Percentiles rank a stretch among this genome's conserved stretches.
Evolutionary conservation across 73 alveolate genomes (phyloP).

Genomic region (Vitrella brassicaformis): DNA sequence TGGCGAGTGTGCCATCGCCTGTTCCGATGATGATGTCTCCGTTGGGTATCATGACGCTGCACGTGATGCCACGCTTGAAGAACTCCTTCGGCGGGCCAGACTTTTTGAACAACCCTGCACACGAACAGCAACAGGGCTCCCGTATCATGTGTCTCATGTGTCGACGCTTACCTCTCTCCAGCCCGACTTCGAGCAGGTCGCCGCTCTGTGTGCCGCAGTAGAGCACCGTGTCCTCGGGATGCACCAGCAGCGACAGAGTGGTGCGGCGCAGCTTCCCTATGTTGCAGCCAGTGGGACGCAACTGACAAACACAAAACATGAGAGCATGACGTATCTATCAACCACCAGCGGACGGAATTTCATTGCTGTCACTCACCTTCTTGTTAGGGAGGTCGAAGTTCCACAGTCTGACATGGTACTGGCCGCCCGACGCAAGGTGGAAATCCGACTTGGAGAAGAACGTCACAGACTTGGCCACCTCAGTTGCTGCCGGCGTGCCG

Average conservation of each 20-base stretch:
- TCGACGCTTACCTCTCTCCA: neutral
- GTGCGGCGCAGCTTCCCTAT: neutral
- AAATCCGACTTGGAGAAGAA: neutral
- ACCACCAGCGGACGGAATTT: no score
- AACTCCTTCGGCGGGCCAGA: conserved; percentile 50
- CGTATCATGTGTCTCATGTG: neutral
- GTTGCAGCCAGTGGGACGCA: neutral
- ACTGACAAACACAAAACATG: no score
- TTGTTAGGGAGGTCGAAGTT: conserved; percentile 60
- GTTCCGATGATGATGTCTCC: conserved; percentile 84
- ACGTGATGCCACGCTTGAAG: conserved; percentile 47
- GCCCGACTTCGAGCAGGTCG: neutral
- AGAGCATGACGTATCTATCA: no score
- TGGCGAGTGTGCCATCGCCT: conserved; percentile 79
- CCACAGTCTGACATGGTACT: conserved; percentile 59
- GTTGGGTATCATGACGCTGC: conserved; percentile 63
- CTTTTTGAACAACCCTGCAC: conserved; percentile 10
- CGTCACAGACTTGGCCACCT: conserved; percentile 48
- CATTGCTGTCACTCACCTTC: conserved; percentile 21
- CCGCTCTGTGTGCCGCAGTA: conserved; percentile 35
- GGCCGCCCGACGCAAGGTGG: neutral
- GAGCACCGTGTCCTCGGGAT: conserved; percentile 20
- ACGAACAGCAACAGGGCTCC: neutral
- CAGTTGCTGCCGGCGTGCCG: conserved; percentile 75
- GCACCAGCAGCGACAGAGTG: conserved; percentile 2